These are phyloP conservation scores for Zasmidium citrigriseum DNA, from an alignment of 2,329 filamentous ascomycete species.

Conservation along the genomic window DNA sequence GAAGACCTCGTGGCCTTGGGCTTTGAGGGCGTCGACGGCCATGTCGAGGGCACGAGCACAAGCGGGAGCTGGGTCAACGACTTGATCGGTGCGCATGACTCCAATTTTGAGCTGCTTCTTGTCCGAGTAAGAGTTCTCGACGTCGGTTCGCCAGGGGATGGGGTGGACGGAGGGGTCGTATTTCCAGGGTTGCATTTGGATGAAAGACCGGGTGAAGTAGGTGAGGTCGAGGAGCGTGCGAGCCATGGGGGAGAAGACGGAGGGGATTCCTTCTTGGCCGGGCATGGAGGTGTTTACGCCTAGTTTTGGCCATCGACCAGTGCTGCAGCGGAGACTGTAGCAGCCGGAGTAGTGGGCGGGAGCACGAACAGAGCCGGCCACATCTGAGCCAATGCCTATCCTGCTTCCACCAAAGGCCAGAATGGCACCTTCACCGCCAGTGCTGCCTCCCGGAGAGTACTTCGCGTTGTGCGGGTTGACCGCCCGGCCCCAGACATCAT, in stretches of 20 bases:
- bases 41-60: constrained; percentile 75
- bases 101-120: constrained; percentile 71
- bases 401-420: constrained; percentile 78
- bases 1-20: constrained; percentile 73
- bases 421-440: constrained; percentile 79
- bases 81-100: constrained; percentile 69
- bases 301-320: constrained; percentile 84
- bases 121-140: constrained; percentile 61
- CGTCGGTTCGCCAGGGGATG: constrained; percentile 70
- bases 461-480: constrained; percentile 80
- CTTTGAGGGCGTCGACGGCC: constrained; percentile 67
- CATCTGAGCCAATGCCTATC: constrained; percentile 88
- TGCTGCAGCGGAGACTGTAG: constrained; percentile 83
- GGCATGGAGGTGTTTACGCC: constrained; percentile 86
- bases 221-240: constrained; percentile 77
- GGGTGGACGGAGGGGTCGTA: constrained; percentile 87
- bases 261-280: constrained; percentile 85
- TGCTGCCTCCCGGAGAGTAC: constrained; percentile 87
- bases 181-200: constrained; percentile 82
- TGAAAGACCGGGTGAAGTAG: constrained; percentile 78
- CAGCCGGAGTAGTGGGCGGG: constrained; percentile 90
- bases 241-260: constrained; percentile 91
- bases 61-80: constrained; percentile 83
- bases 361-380: constrained; percentile 82
- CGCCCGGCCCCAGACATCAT: constrained; percentile 77